phyloP scores from a whole-genome alignment of 1,284 basidiomycete genomes.

The Xerocomus amazonicus region DNA sequence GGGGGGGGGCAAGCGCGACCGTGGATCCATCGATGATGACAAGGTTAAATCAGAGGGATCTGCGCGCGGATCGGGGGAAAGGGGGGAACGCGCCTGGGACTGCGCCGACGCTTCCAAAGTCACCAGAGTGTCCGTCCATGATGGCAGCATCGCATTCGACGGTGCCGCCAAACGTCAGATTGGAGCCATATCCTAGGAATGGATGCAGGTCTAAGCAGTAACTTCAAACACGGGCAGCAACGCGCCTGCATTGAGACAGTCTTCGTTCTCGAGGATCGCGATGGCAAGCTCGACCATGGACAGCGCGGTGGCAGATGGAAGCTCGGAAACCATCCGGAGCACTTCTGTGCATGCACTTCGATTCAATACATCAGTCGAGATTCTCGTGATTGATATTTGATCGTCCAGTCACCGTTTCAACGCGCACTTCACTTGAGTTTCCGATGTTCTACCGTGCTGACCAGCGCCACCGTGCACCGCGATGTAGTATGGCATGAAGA shows the following conservation, averaged over 20 bases:
- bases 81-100: slow-evolving; percentile 47
- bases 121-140: slow-evolving; percentile 50
- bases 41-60: not conserved
- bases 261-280: slow-evolving; percentile 55
- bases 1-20: too few relatives aligned
- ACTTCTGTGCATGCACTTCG: slow-evolving; percentile 46
- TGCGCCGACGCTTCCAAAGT: slow-evolving; percentile 70
- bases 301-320: slow-evolving; percentile 31
- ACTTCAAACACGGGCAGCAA: not conserved
- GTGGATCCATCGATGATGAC: too few relatives aligned
- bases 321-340: slow-evolving; percentile 19
- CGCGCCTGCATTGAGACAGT: slow-evolving; percentile 65
- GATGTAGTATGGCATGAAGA: slow-evolving; percentile 30
- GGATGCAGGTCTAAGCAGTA: not conserved
- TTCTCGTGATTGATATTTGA: too few relatives aligned
- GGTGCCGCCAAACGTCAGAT: slow-evolving; percentile 61
- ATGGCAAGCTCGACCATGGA: slow-evolving; percentile 52
- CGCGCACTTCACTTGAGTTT: slow-evolving; percentile 48
- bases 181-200: slow-evolving; percentile 77
- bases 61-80: not conserved
- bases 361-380: slow-evolving; percentile 3
- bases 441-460: slow-evolving; percentile 42
- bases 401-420: slow-evolving; percentile 44
- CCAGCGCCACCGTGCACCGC: slow-evolving; percentile 73
- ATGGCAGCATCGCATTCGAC: slow-evolving; percentile 79